Base-by-base conservation (phyloP, 805 yeast species). In the Brettanomyces nanus region DNA sequence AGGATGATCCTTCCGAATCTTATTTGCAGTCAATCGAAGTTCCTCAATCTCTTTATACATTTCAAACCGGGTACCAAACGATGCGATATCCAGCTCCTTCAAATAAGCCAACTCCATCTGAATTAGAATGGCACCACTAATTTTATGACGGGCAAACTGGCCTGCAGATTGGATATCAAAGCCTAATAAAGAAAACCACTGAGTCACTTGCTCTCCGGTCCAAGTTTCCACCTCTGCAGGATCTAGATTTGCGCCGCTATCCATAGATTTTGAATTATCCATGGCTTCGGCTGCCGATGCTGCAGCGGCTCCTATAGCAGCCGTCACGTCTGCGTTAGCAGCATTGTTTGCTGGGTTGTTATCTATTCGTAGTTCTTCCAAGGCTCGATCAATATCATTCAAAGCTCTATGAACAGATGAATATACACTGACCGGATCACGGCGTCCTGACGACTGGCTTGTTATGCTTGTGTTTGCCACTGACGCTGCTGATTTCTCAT, bases 1-100 rank as follows among this genome's bases (percentile, higher is more conserved):
- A 9, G 21, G 7, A 7, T 7, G 21, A 19, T 7, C 13, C 19
- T 14, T 9, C 33, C n/a, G 33, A 11, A 22, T 19, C 28, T 46
- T 45, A 30, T 39, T 45, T 2, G 59, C 44, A 9, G 56, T 57
- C 11, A 48, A 53, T 42, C 68, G 68, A 49, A 82, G 63, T 27
- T 77, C 73, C 56, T 85, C 95, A 49, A 92, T 90, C 55, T 85
- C 95, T 54, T 86, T 87, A 59, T 77, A 80, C 33, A 92, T 75
- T 57, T 89, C 96, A 60, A 87, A 92, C 45, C 99, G 72, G 0
- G 96, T 89, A 20, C 99, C 99, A 63, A 92, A 92, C 4, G 95
- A 84, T 35, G 76, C 70, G 37, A 92, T 90, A 40, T 89, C 98
- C 41, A 92, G 66, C 59, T 92, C 99, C 56, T 90, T 92, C 51